phyloP scores from a whole-genome alignment of 2,329 filamentous ascomycete genomes.

The Penicillium sp. region DNA sequence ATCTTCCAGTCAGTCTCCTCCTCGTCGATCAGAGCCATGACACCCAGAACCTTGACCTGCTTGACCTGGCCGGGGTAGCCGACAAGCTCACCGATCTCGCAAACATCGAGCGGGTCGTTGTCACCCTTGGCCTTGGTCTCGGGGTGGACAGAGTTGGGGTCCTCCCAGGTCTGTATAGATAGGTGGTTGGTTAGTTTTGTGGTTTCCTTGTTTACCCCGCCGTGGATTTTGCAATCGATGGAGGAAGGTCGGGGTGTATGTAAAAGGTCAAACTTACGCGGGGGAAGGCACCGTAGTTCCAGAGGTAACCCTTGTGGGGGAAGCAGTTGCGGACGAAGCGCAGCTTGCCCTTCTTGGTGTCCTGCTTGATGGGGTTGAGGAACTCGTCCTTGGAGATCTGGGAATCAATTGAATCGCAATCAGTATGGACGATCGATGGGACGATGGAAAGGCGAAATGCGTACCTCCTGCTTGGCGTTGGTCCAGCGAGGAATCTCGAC shows the following conservation, averaged over 20 bases:
- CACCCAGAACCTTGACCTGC: conserved; percentile 99
- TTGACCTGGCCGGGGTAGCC: conserved; percentile 95
- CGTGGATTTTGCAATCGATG: not conserved
- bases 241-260: not conserved
- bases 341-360: conserved; percentile 99
- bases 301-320: conserved; percentile 99
- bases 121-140: conserved; percentile 99
- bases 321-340: conserved; percentile 99
- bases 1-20: conserved; percentile 99
- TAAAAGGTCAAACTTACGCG: conserved; percentile 62
- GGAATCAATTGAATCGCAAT: conserved; percentile 7
- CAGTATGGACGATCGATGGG: conserved; percentile 14
- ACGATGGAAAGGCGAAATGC: conserved; percentile 28
- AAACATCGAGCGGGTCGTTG: conserved; percentile 98
- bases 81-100: conserved; percentile 98
- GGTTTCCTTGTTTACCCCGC: conserved; percentile 4
- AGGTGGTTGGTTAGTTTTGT: not conserved
- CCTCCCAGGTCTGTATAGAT: conserved; percentile 83
- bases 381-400: conserved; percentile 99
- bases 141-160: conserved; percentile 91
- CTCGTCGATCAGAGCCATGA: conserved; percentile 99
- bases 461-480: conserved; percentile 98
- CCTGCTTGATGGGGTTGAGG: conserved; percentile 99
- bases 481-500: conserved; percentile 99
- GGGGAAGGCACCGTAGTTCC: conserved; percentile 99